Base-by-base conservation (phyloP, 495 filamentous ascomycete genomes). In the Cercophora scortea region DNA sequence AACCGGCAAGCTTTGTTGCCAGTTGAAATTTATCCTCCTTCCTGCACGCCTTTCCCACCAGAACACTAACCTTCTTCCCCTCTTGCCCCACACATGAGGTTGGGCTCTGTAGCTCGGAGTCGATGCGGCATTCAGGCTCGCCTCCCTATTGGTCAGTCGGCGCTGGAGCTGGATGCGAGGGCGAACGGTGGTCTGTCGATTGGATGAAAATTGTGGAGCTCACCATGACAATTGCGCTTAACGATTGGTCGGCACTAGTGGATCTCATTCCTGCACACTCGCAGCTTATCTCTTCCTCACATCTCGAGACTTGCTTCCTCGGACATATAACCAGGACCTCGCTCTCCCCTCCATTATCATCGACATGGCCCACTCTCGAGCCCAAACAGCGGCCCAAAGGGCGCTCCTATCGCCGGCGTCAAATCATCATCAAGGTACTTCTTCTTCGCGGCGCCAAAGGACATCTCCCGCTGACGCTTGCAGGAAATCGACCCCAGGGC, bases 351-450 rank as follows among this genome's bases (percentile, higher is more conserved):
- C 48, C 53, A 12, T 51, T 47, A 42, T 47, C 38, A 47, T 51
- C 36, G 42, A 48, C 49, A 56, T 56, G 53, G 48, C 53, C 53
- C 42, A 39, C 48, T 51, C 53, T 56, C 53, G 44, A 56, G 53
- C 49, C 33, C 48, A 56, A 51, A 48, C 53, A 56, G 49, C 49
- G 49, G 49, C 44, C 49, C 53, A 43, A 5, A 47, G 32, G 53
- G 43, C 48, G 49, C 53, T 51, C 36, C 53, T 32, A 51, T 56
- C 40, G 19, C 49, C 49, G 49, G 54, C 54, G 40, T 56, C 54
- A 56, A 41, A n/a, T n/a, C n/a, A 49, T 54, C 4, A 54, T 58
- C 55, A 51, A 58, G 55, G 55, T 58, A 58, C 51, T 48, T 58
- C 44, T 54, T 53, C 51, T 58, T 54, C 32, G 55, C 51, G 51